Conservation (phyloP, 192 early-diverging fungal species). For the Rhizophagus sp. region DNA sequence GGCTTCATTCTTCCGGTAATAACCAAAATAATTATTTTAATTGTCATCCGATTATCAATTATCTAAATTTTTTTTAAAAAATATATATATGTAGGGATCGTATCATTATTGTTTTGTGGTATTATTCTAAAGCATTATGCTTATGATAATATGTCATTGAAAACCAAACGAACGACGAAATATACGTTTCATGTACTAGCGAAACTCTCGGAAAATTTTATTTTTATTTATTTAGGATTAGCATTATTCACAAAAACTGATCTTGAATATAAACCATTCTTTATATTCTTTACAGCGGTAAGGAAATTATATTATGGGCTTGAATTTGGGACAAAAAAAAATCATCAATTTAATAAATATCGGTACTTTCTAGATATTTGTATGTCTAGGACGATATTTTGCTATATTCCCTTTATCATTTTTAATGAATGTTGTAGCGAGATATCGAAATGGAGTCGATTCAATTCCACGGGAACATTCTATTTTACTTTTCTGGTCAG, state of each 20-base stretch:
- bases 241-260: constrained; percentile 86
- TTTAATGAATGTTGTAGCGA: constrained; percentile 75
- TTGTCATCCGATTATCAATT: neutral
- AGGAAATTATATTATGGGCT: neutral
- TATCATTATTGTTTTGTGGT: constrained; percentile 90
- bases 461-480: constrained; percentile 70
- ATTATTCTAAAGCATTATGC: constrained; percentile 94
- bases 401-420: constrained; percentile 83
- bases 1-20: constrained; percentile 24
- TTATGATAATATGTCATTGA: constrained; percentile 83
- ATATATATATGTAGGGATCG: constrained; percentile 56
- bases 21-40: neutral
- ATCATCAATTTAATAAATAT: neutral
- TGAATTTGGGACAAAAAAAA: neutral
- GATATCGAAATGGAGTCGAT: constrained; percentile 51
- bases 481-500: constrained; percentile 91
- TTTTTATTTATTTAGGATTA: constrained; percentile 95
- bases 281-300: constrained; percentile 74
- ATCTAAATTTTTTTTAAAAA: neutral
- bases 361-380: constrained; percentile 55
- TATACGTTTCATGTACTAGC: constrained; percentile 92
- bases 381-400: constrained; percentile 83
- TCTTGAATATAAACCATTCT: constrained; percentile 70
- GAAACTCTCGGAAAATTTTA: constrained; percentile 94
- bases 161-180: constrained; percentile 79